Evolutionary conservation across 768 basidiomycete species (phyloP), one percentile per base, ranked within the genome.

Genomic region (Panaeolus cyanescens): DNA sequence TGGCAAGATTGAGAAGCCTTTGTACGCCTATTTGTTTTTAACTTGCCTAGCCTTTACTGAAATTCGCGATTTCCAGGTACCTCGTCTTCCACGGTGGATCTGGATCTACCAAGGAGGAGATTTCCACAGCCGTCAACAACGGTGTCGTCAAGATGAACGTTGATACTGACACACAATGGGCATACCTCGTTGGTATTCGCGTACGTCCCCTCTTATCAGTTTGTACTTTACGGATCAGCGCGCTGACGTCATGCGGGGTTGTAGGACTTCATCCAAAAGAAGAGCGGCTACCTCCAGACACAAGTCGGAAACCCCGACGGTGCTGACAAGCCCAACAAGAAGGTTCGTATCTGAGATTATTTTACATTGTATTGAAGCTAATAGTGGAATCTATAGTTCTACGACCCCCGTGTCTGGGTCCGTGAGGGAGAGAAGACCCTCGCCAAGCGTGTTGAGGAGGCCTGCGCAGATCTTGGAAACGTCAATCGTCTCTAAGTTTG

Each of bases 81-180:
- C 92, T 99, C 63, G 97, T 99, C 77, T 99, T 99, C 95, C 97
- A 99, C 81, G 97, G 97, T 77, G 97, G 97, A 65, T 99, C 97
- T 57, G 97, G 97, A 45, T 99, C 97, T 32, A 88, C 92, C 67
- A 94, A 94, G 79, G 91, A 96, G 53, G 97, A 99, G 79, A 99
- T 99, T 79, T 82, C 81, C 68, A 93, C 89, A 53, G 96, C 96
- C 60, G 97, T 99, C 66, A 71, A 78, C 56, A 84, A 96, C 74
- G 96, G 96, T 70, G 96, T 97, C 39, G 89, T 99, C 73, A 99
- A 99, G 85, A 99, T 99, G 96, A 98, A 99, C 81, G 94, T 97
- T 62, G 95, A 96, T 75, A 98, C 95, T 62, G 92, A 95, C 77
- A 92, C 90, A 15, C 93, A 95, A 73, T 96, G 88, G 72, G 95